Percentiles rank a stretch among this genome's conserved stretches.
Evolutionary conservation across 2,329 filamentous ascomycete genomes (phyloP).

Genomic region (Phymatotrichopsis omnivora): DNA sequence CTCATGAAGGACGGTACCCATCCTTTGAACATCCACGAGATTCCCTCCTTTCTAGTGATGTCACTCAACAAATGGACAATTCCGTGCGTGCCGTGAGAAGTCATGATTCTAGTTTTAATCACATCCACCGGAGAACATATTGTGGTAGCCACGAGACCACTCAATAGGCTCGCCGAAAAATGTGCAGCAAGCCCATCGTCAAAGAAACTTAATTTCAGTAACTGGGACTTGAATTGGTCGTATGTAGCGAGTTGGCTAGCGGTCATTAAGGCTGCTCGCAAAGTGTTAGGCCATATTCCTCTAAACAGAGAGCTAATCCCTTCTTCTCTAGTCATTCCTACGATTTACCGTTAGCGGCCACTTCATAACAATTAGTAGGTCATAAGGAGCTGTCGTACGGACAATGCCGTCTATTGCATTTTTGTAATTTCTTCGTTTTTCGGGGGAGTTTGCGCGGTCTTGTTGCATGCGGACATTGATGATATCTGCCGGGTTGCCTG

Average conservation of each 20-base stretch:
- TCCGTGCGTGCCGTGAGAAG: conserved; percentile 46
- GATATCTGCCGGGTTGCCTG: conserved; percentile 90
- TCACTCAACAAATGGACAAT: conserved; percentile 53
- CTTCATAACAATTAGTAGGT: too few species aligned
- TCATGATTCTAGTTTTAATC: conserved; percentile 83
- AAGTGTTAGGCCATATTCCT: conserved; percentile 73
- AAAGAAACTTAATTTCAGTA: conserved; percentile 57
- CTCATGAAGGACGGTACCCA: conserved; percentile 66
- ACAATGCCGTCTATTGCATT: conserved; percentile 78
- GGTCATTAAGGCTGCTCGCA: conserved; percentile 78
- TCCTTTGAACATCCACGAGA: conserved; percentile 78
- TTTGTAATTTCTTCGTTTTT: conserved; percentile 74
- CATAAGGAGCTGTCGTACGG: conserved; percentile 37
- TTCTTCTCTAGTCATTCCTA: conserved; percentile 68
- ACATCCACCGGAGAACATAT: conserved; percentile 79
- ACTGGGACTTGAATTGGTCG: conserved; percentile 64
- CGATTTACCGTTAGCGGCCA: too few species aligned
- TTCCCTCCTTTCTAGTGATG: conserved; percentile 59
- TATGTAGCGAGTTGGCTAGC: conserved; percentile 75
- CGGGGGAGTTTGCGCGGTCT: conserved; percentile 40
- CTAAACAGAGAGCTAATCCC: conserved; percentile 67
- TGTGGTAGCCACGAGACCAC: conserved; percentile 74
- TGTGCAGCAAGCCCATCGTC: conserved; percentile 65
- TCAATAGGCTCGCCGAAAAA: conserved; percentile 65
- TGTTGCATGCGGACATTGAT: conserved; percentile 98